A percentile compares a stretch with the other conserved stretches of the same genome.
These are phyloP conservation scores for Candida berthetii DNA, from an alignment of 805 yeast genomes.

Conservation along the genomic window DNA sequence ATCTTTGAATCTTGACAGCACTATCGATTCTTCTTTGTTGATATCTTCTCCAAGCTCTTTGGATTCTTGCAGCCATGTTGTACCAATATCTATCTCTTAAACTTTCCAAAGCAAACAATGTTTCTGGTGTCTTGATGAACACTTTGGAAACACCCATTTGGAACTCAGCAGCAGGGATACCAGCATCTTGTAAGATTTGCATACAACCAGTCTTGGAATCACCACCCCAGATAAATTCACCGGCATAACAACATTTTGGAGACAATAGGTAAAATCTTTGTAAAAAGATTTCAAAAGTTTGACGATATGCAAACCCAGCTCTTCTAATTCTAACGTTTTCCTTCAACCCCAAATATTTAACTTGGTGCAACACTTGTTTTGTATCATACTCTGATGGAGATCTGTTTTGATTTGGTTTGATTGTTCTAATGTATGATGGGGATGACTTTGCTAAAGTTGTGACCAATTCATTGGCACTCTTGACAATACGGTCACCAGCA, in stretches of 20 bases:
- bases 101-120: conserved; percentile 89
- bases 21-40: conserved; percentile 78
- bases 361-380: conserved; percentile 88
- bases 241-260: conserved; percentile 88
- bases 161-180: conserved; percentile 74
- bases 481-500: conserved; percentile 91
- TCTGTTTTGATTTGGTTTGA: conserved; percentile 92
- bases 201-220: conserved; percentile 47
- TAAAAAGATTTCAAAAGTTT: conserved; percentile 92
- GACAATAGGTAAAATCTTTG: conserved; percentile 89
- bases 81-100: conserved; percentile 98
- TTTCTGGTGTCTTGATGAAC: conserved; percentile 95
- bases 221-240: conserved; percentile 64
- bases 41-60: conserved; percentile 92
- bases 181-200: conserved; percentile 48
- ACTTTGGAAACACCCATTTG: conserved; percentile 91
- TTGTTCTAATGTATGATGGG: conserved; percentile 95
- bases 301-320: conserved; percentile 98
- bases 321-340: conserved; percentile 97
- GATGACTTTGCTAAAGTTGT: conserved; percentile 85
- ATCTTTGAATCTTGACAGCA: conserved; percentile 73
- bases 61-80: conserved; percentile 95
- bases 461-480: conserved; percentile 84
- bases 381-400: conserved; percentile 87
- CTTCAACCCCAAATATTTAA: conserved; percentile 90